Conservation (phyloP, 1,139 yeast species). For the Arxiozyma bovina region DNA sequence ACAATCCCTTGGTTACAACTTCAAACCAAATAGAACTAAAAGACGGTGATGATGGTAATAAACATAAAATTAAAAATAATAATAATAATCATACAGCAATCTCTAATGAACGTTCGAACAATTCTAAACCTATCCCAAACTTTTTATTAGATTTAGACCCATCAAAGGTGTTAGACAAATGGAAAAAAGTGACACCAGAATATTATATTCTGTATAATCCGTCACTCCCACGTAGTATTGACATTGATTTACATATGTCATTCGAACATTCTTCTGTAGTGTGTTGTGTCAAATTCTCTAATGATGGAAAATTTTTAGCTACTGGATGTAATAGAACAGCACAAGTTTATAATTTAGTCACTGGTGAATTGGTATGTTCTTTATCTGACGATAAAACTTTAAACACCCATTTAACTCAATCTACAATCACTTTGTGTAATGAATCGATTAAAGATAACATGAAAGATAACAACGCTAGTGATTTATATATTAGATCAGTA, state of each 20-base stretch:
- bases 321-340: constrained; percentile 96
- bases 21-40: not conserved
- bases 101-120: constrained; percentile 34
- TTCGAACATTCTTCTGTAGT: constrained; percentile 90
- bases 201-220: constrained; percentile 89
- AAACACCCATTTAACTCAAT: not conserved
- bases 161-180: constrained; percentile 61
- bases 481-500: constrained; percentile 85
- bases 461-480: constrained; percentile 28
- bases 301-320: constrained; percentile 85
- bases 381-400: constrained; percentile 66
- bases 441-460: not conserved
- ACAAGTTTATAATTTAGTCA: constrained; percentile 83
- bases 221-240: constrained; percentile 62
- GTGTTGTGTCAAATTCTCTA: constrained; percentile 88
- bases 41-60: not conserved
- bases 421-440: not conserved
- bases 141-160: constrained; percentile 77
- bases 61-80: constrained; percentile 9
- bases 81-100: constrained; percentile 30
- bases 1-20: not conserved
- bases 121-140: constrained; percentile 68
- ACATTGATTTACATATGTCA: constrained; percentile 82
- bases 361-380: constrained; percentile 82
- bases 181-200: constrained; percentile 76